phyloP scores from a whole-genome alignment of 2,329 filamentous ascomycete genomes.

The Plenodomus lindquistii region DNA sequence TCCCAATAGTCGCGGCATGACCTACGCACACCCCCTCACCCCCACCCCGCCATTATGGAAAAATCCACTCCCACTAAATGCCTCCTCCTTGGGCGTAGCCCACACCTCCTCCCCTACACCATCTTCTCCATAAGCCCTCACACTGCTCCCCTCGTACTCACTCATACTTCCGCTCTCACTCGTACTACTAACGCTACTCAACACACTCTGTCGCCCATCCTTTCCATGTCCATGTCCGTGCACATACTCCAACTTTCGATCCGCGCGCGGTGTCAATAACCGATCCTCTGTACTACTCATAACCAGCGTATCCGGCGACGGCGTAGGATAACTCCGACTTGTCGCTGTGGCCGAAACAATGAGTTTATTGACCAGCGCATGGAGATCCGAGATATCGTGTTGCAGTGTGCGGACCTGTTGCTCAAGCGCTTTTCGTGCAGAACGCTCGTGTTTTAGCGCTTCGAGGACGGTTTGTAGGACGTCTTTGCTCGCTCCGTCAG shows the following conservation, averaged over 20 bases:
- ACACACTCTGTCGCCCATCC: constrained; percentile 2
- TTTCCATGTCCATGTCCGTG: neutral
- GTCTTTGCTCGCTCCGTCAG: constrained; percentile 1
- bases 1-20: neutral
- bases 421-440: constrained; percentile 40
- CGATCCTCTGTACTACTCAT: constrained; percentile 26
- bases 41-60: constrained; percentile 10
- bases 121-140: constrained; percentile 23
- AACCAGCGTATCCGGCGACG: constrained; percentile 35
- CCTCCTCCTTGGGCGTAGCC: constrained; percentile 46
- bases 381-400: constrained; percentile 35
- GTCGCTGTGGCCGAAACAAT: constrained; percentile 18
- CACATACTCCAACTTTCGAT: constrained; percentile 1
- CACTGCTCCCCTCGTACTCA: constrained; percentile 13
- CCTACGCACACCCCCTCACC: constrained; percentile 6
- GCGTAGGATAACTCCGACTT: constrained; percentile 37
- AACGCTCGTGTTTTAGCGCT: constrained; percentile 34
- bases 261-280: constrained; percentile 32
- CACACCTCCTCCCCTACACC: constrained; percentile 37
- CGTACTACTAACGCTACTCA: constrained; percentile 3
- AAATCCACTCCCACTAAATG: constrained; percentile 25
- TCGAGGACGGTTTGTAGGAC: constrained; percentile 28
- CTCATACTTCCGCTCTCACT: constrained; percentile 11
- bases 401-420: constrained; percentile 36
- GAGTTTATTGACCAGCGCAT: constrained; percentile 35